Evolutionary conservation across 768 basidiomycete genomes (phyloP).

Genomic region (Butyriboletus loyo): DNA sequence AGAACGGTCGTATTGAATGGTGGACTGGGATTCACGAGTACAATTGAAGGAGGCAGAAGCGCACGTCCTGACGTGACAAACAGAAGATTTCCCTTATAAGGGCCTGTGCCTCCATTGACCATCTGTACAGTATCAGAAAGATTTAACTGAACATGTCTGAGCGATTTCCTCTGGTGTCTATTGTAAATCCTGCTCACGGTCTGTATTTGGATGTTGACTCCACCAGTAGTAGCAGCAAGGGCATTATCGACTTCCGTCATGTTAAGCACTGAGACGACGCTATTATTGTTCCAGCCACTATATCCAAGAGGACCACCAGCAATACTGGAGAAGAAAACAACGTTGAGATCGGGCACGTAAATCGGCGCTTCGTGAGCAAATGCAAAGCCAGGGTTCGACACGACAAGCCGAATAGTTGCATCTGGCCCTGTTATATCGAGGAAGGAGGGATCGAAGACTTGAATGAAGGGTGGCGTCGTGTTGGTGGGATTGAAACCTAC

Average conservation of each 20-base stretch:
- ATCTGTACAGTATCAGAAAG: slow-evolving; percentile 60
- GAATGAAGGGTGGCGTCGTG: slow-evolving; percentile 56
- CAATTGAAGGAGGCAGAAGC: slow-evolving; percentile 56
- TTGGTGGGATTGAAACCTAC: slow-evolving; percentile 66
- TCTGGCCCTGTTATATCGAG: slow-evolving; percentile 53
- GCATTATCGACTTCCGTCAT: slow-evolving; percentile 53
- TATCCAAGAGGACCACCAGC: slow-evolving; percentile 64
- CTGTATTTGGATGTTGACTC: slow-evolving; percentile 53
- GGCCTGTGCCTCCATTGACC: slow-evolving; percentile 69
- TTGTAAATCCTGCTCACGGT: slow-evolving; percentile 24
- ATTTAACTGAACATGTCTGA: slow-evolving; percentile 43
- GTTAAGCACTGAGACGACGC: slow-evolving; percentile 58
- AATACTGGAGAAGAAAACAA: slow-evolving; percentile 71
- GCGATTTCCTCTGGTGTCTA: not conserved
- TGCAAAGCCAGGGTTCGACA: slow-evolving; percentile 59
- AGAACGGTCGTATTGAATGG: slow-evolving; percentile 69
- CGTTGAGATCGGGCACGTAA: slow-evolving; percentile 58
- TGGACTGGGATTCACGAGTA: slow-evolving; percentile 58
- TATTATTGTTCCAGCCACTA: slow-evolving; percentile 64
- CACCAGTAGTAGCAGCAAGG: slow-evolving; percentile 31
- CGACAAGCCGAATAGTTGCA: slow-evolving; percentile 60
- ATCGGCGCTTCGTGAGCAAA: slow-evolving; percentile 81
- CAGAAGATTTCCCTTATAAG: slow-evolving; percentile 54
- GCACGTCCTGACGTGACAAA: slow-evolving; percentile 68
- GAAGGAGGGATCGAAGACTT: slow-evolving; percentile 53